These are phyloP conservation scores for Fusarium cyanostomum DNA, from an alignment of 2,329 filamentous ascomycete species.

Conservation along the genomic window DNA sequence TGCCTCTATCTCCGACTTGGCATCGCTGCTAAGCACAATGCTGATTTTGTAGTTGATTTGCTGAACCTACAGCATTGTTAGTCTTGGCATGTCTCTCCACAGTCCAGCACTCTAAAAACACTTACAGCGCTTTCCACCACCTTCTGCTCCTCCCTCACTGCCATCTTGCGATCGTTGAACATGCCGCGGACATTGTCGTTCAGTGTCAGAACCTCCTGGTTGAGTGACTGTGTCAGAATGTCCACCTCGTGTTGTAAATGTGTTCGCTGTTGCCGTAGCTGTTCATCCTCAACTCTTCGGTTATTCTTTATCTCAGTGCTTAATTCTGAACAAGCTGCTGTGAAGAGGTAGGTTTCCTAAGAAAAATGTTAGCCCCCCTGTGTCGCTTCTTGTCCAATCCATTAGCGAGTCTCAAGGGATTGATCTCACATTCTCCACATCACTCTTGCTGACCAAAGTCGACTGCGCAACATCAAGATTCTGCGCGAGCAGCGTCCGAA, in stretches of 20 bases:
- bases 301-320: constrained; percentile 85
- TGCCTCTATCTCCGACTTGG: constrained; percentile 90
- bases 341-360: constrained; percentile 88
- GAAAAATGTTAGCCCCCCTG: constrained; percentile 23
- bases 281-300: constrained; percentile 79
- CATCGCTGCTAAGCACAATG: constrained; percentile 86
- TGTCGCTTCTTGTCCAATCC: neutral
- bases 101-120: constrained; percentile 19
- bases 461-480: constrained; percentile 85
- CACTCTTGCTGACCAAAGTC: constrained; percentile 86
- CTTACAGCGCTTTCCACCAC: constrained; percentile 80
- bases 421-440: constrained; percentile 78
- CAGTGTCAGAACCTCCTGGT: constrained; percentile 81
- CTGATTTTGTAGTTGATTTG: constrained; percentile 97
- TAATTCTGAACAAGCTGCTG: constrained; percentile 91
- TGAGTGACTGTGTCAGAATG: constrained; percentile 84
- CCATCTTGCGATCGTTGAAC: constrained; percentile 96
- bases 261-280: constrained; percentile 82
- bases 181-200: constrained; percentile 94
- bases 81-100: neutral
- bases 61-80: constrained; percentile 70
- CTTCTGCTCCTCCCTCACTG: constrained; percentile 87
- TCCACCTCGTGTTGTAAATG: constrained; percentile 96
- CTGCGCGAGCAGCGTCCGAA: constrained; percentile 77
- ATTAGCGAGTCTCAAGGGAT: neutral